Evolutionary conservation across 2,329 filamentous ascomycete genomes (phyloP), one percentile per base, ranked within the genome.

Genomic region (Purpureocillium takamizusanense): DNA sequence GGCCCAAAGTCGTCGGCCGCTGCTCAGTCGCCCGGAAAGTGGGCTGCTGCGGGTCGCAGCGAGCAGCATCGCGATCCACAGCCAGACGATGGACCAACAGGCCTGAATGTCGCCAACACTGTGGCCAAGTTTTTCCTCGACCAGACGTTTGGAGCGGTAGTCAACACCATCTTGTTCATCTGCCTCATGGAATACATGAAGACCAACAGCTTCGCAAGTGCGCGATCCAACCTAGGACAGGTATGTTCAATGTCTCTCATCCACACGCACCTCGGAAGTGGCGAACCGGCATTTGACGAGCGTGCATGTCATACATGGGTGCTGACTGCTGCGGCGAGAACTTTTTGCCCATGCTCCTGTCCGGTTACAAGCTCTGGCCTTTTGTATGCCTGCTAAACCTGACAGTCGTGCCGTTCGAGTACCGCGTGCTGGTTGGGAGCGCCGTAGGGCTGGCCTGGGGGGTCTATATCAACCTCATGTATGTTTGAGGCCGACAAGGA

Each of bases 81-180:
- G 10, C 21, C 5, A 25, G 21, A 10, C 21, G 21, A 25, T 6
- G 23, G 33, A 14, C 16, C 21, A 2, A 34, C 25, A 32, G 33
- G 15, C 2, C 31, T 41, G n/a, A 41, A 41, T 9, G 21, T 41
- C 4, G 28, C 36, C 17, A 41, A 41, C 36, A 41, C 36, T 4
- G 36, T 31, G 7, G 36, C 39, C 23, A 41, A 41, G 39, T 38
- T 41, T 18, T 8, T 41, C 36, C 5, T 41, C 27, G 39, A 38
- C 15, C 39, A 41, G 11, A 29, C 36, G 2, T 31, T 41, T 13
- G 31, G 39, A 23, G 36, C 39, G 29, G 31, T 31, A 4, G 25
- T 41, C 39, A 41, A 38, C 31, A 38, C 39, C 14, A 27, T 41
- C 13, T 14, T 41, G 25, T 41, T 41, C 31, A 41, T 41, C 21